These are phyloP conservation scores for Naegleria fowleri DNA, from an alignment of 208 protist species.

Conservation along the genomic window DNA sequence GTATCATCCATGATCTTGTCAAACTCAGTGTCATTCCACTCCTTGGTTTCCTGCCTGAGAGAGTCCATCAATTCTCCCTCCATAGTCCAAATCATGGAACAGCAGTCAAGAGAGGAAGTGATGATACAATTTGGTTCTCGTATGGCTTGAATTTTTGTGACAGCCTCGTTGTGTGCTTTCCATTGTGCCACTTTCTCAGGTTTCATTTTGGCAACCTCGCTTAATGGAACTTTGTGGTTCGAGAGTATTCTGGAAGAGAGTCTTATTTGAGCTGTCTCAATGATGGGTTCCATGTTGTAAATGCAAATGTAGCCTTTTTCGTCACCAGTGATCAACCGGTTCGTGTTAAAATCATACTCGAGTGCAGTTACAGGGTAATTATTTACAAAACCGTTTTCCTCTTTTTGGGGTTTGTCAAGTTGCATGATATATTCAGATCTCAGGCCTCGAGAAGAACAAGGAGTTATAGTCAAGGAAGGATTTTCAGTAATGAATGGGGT, in stretches of 20 bases:
- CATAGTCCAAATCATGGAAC: not conserved
- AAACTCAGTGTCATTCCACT: not conserved
- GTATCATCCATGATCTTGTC: not conserved
- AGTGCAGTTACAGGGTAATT: not conserved
- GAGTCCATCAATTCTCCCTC: conserved; percentile 4
- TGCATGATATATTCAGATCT: not conserved
- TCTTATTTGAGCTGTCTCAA: not conserved
- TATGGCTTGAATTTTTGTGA: not conserved
- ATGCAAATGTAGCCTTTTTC: not conserved
- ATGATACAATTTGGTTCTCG: not conserved
- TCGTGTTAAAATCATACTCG: not conserved
- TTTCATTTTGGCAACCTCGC: not conserved
- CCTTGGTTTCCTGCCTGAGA: not conserved
- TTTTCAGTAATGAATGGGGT: not conserved
- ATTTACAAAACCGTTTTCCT: not conserved
- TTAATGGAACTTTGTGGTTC: not conserved
- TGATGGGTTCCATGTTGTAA: not conserved
- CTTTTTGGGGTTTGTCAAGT: not conserved
- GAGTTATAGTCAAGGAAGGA: not conserved
- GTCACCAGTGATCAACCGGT: conserved; percentile 5
- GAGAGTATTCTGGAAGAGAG: not conserved
- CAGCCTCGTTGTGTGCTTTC: not conserved
- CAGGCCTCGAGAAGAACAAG: not conserved
- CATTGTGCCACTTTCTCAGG: not conserved
- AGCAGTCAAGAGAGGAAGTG: not conserved